Conservation (phyloP, 371 early-diverging fungal species). For the Dichotomocladium elegans region DNA sequence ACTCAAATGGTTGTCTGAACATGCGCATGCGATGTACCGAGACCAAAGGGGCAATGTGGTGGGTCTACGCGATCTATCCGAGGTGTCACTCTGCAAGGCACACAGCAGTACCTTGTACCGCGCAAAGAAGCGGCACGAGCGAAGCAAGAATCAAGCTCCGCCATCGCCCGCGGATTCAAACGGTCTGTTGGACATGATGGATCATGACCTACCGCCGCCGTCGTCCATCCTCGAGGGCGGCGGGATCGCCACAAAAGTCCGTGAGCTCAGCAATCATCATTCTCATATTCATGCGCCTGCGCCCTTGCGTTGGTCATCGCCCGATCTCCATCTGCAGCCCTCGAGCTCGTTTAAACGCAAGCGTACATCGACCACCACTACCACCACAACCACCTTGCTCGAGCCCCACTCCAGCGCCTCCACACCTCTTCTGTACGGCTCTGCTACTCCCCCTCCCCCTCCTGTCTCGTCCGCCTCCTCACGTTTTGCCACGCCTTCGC, state of each 20-base stretch:
- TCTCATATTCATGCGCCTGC: constrained; percentile 2
- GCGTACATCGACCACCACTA: constrained; percentile 8
- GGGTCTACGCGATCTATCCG: constrained; percentile 29
- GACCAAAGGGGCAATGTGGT: constrained; percentile 27
- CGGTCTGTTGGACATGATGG: constrained; percentile 6
- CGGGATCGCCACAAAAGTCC: constrained; percentile 35
- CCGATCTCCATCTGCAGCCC: constrained; percentile 25
- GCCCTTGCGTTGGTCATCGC: constrained; percentile 5
- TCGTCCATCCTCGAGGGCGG: constrained; percentile 10
- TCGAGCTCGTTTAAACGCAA: constrained; percentile 35
- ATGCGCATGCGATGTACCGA: constrained; percentile 38
- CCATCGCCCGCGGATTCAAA: constrained; percentile 46
- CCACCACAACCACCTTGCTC: neutral
- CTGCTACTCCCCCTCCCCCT: constrained; percentile 5
- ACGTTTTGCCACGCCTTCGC: constrained; percentile 12
- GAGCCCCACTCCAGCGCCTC: constrained; percentile 27
- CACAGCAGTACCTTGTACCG: constrained; percentile 48
- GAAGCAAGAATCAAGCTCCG: constrained; percentile 33
- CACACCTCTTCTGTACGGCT: constrained; percentile 24
- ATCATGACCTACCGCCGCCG: constrained; percentile 2
- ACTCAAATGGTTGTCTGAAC: constrained; percentile 39
- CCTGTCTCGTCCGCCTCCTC: neutral
- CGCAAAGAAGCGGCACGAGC: constrained; percentile 44
- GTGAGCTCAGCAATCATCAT: constrained; percentile 23
- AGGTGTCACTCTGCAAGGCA: constrained; percentile 53